phyloP scores from a whole-genome alignment of 345 rosid genomes.

The Euphorbia lathyris region DNA sequence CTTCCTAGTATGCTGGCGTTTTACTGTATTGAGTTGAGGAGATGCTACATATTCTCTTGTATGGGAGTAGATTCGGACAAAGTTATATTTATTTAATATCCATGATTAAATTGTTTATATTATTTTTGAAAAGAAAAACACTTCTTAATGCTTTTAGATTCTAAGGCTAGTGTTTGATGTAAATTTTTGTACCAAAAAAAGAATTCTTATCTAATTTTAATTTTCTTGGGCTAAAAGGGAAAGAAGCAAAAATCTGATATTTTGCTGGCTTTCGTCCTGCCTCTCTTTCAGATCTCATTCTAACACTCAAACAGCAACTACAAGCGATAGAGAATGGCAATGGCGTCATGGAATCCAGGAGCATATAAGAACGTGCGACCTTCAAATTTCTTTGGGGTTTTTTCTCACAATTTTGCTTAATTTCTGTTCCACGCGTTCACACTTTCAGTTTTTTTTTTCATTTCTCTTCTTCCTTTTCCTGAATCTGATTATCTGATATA shows the following conservation, averaged over 20 bases:
- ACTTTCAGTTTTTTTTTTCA: background rate
- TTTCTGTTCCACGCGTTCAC: background rate
- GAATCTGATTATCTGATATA: background rate
- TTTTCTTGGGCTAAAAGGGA: background rate
- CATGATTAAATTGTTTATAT: too few relatives aligned
- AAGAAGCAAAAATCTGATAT: constrained; percentile 3
- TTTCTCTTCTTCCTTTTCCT: background rate
- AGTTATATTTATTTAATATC: too few relatives aligned
- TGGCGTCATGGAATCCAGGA: constrained; percentile 37
- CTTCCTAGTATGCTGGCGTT: too few relatives aligned
- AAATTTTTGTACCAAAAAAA: too few relatives aligned
- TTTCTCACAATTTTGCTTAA: background rate
- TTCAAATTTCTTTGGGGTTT: background rate
- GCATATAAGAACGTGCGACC: constrained; percentile 42
- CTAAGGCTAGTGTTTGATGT: too few relatives aligned
- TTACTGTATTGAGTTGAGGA: too few relatives aligned
- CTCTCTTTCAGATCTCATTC: background rate
- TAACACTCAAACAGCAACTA: background rate
- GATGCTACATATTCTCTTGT: too few relatives aligned
- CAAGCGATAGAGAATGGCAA: constrained; percentile 27
- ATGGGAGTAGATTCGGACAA: too few relatives aligned
- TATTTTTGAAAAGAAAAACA: too few relatives aligned
- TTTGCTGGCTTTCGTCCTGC: constrained; percentile 16
- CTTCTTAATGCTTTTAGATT: too few relatives aligned
- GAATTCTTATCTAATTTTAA: background rate